phyloP scores from a whole-genome alignment of 2,329 filamentous ascomycete species.

The Geoglossum cookeanum region DNA sequence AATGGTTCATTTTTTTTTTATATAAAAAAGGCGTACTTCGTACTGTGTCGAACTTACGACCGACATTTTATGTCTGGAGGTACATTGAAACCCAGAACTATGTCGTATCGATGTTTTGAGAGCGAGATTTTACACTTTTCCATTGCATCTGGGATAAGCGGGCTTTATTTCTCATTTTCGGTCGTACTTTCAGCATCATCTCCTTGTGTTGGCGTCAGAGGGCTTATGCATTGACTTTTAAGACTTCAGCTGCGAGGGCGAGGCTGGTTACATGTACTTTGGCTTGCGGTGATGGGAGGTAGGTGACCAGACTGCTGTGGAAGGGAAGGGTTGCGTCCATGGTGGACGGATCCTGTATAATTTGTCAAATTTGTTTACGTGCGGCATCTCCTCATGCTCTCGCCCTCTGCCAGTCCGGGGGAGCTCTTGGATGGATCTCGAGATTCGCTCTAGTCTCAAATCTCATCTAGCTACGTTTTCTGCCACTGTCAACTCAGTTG shows the following conservation, averaged over 20 bases:
- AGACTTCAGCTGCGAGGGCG: not conserved
- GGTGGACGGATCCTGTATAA: not conserved
- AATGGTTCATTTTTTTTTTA: not conserved
- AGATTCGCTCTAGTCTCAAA: not conserved
- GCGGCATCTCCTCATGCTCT: not conserved
- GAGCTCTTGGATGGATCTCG: not conserved
- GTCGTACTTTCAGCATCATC: not conserved
- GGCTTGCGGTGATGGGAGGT: not conserved
- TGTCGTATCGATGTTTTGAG: not conserved
- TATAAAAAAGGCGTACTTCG: not conserved
- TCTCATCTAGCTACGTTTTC: not conserved
- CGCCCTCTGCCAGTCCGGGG: not conserved
- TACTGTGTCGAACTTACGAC: not conserved
- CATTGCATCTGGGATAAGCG: constrained; percentile 1
- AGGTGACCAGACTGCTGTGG: not conserved
- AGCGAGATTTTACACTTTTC: constrained; percentile 1
- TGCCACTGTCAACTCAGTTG: not conserved
- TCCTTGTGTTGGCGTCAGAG: not conserved
- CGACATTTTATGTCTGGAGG: not conserved
- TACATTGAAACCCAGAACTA: not conserved
- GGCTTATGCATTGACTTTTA: not conserved
- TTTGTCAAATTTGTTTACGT: not conserved
- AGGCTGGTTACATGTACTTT: constrained; percentile 1
- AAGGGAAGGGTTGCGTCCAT: not conserved
- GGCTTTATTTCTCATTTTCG: constrained; percentile 2